These are phyloP conservation scores for Akanthomyces dipterigenus DNA, from an alignment of 2,329 filamentous ascomycete genomes.

Conservation along the genomic window DNA sequence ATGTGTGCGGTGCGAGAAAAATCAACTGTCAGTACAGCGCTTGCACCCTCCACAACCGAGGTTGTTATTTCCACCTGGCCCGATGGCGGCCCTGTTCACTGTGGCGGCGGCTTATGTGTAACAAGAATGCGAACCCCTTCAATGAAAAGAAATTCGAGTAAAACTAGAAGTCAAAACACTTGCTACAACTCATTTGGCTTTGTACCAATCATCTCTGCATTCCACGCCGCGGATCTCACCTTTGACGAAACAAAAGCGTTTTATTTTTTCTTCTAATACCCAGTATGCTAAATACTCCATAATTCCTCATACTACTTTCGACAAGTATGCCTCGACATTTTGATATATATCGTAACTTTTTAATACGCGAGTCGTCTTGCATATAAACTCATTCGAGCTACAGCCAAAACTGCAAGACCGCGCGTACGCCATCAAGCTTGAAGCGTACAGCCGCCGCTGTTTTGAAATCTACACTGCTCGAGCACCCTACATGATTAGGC, in stretches of 20 bases:
- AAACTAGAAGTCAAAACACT: too few relatives aligned
- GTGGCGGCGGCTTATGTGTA: not conserved
- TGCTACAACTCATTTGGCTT: too few relatives aligned
- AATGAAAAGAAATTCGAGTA: not conserved
- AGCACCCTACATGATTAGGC: slow-evolving; percentile 5
- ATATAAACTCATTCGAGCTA: not conserved
- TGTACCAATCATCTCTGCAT: too few relatives aligned
- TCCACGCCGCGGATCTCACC: not conserved
- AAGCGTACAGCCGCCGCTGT: not conserved
- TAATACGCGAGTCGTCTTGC: not conserved
- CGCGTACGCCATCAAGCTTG: not conserved
- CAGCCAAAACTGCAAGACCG: not conserved
- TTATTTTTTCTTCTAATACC: not conserved
- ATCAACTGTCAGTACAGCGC: not conserved
- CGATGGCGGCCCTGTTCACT: not conserved
- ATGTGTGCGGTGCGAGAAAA: not conserved
- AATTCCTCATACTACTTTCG: not conserved
- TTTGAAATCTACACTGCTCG: not conserved
- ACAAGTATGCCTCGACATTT: not conserved
- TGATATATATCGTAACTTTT: not conserved
- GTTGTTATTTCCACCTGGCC: not conserved
- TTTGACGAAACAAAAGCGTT: not conserved
- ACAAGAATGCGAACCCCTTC: not conserved
- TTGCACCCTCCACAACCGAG: not conserved
- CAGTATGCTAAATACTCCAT: slow-evolving; percentile 2